Base-by-base conservation (phyloP, 2,329 filamentous ascomycete species). In the Emergomyces orientalis region DNA sequence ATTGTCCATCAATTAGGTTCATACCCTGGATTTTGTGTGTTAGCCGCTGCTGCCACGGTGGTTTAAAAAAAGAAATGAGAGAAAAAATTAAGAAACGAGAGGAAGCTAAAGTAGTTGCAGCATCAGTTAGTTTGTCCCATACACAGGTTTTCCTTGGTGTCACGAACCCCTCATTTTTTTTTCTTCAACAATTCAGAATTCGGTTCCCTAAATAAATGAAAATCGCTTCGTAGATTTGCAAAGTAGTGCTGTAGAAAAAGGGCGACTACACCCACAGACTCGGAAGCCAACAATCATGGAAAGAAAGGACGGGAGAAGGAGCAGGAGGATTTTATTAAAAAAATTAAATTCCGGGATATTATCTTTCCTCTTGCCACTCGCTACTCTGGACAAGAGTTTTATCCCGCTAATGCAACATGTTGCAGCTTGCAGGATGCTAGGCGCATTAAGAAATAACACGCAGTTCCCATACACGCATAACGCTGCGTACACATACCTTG, bases 31-130 rank as follows among this genome's bases (percentile, higher is more conserved):
- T 51, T 39, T 56, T 56, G 8, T 37, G 52, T 37, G 52, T 34
- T 56, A 34, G 52, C 52, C 52, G 52, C 52, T 56, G 30, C 52
- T 39, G 52, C 52, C 52, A 56, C 52, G 52, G 32, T 22, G 30
- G 14, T 1, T 56, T 9, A 13, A 22, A 13, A 37, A 55, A 37
- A 22, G 52, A 37, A 22, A 37, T 9, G 30, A 55, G 30, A 11
- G 32, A 22, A 22, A 37, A 55, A n/a, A 3, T 3, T n/a, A 55
- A n/a, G 11, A n/a, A 9, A 22, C 2, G 52, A 34, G 27, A 13
- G 27, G 19, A 22, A 22, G 27, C 34, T 32, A 55, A 56, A 37
- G 17, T 37, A 56, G 17, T 11, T 27, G 30, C n/a, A 9, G 14
- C 52, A 37, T 32, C 51, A 8, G 8, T 25, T 32, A 52, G 25